Evolutionary conservation across 2,329 filamentous ascomycete genomes (phyloP), one percentile per base, ranked within the genome.

Genomic region (Fusarium nygamai): DNA sequence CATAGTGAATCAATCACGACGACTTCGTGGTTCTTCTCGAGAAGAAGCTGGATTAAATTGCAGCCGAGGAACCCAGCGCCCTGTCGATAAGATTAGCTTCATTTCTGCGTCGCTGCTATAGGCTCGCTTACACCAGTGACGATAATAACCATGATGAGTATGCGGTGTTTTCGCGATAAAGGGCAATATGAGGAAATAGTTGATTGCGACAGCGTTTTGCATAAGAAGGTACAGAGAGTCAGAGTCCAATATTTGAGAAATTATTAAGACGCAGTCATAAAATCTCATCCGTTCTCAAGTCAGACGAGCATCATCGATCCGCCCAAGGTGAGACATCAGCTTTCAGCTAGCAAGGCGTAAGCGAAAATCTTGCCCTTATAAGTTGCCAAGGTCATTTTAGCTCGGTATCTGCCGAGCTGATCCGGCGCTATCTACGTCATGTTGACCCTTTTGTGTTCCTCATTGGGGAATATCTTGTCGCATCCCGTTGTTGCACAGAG

Each of bases 51-150:
- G 8, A 76, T 63, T 2, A 76, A n/a, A 12, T 74, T 72, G 33
- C 70, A 59, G 22, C 74, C 74, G 22, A 76, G 74, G 22, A 76
- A 76, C 0, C 74, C 74, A 3, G 74, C 74, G 5, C 74, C 74
- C 74, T 76, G 27, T 11, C 3, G 13, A 8, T 1, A 17, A 1
- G 6, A 14, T 75, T 29, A 75, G 47, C 29, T 44, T 6, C 17
- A 17, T 11, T n/a, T 38, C 2, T 44, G 9, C 4, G 12, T 8
- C 14, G 3, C 13, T 16, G 33, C 9, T 4, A 12, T 39, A 13
- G 27, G 12, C 7, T n/a, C n/a, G 33, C 72, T 60, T 62, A 75
- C 73, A 4, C 73, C 73, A 9, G 73, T 75, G 9, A 75, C 60
- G 3, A 75, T 41, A 19, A 73, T 65, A 1, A 69, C 62, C 73